Evolutionary conservation across 495 filamentous ascomycete genomes (phyloP).

Genomic region (Letharia lupina): DNA sequence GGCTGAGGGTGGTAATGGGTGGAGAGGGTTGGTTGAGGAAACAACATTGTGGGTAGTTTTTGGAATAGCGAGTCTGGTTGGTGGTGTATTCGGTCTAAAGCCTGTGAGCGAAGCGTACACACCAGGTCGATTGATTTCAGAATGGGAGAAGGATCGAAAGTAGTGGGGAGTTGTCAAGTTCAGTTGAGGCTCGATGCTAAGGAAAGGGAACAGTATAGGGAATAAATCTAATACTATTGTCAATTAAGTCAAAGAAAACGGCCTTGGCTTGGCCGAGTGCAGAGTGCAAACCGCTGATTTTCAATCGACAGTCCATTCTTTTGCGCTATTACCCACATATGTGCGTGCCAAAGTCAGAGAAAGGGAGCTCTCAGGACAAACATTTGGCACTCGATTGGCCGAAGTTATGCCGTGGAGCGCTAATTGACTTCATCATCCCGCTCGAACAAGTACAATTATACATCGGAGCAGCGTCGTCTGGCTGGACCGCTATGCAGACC

Average conservation of each 20-base stretch:
- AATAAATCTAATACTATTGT: no score
- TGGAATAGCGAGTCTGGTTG: not conserved
- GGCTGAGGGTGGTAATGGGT: not conserved
- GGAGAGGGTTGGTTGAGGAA: not conserved
- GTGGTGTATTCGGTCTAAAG: not conserved
- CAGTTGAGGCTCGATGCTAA: no score
- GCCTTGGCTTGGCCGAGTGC: no score
- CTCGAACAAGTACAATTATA: not conserved
- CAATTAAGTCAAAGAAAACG: no score
- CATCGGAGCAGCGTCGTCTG: not conserved
- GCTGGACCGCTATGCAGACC: conserved; percentile 42
- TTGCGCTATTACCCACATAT: no score
- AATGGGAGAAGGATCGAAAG: not conserved
- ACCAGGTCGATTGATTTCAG: not conserved
- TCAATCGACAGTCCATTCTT: no score
- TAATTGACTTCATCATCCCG: not conserved
- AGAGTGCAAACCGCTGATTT: no score
- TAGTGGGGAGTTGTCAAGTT: not conserved
- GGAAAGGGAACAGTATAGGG: no score
- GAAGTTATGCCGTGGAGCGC: no score
- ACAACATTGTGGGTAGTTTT: not conserved
- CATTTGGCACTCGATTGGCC: no score
- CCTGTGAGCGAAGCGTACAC: not conserved
- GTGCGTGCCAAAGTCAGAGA: no score
- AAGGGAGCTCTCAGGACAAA: no score